Evolutionary conservation across 108 stramenopile species (phyloP).

Genomic region (Nannochloropsis oceanica): DNA sequence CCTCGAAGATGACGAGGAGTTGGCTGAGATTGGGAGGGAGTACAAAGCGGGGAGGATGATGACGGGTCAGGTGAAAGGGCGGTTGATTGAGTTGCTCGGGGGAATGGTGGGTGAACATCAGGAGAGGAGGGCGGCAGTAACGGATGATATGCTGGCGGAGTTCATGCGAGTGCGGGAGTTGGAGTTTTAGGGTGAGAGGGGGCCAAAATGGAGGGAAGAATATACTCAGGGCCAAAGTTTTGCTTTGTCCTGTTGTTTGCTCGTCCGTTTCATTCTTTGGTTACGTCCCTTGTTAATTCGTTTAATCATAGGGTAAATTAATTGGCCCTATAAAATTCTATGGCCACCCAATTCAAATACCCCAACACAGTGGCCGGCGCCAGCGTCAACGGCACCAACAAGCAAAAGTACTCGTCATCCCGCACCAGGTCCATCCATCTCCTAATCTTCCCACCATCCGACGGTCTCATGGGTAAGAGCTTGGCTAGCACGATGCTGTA

Average conservation of each 20-base stretch:
- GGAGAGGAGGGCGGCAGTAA: slow-evolving; percentile 58
- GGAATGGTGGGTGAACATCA: slow-evolving; percentile 75
- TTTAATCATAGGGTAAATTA: neutral
- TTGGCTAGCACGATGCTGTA: neutral
- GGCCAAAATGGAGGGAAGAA: neutral
- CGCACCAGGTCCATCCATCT: neutral
- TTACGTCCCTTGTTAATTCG: neutral
- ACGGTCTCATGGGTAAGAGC: neutral
- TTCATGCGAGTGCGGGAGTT: slow-evolving; percentile 64
- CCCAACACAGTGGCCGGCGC: neutral
- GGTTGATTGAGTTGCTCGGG: slow-evolving; percentile 60
- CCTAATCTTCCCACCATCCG: neutral
- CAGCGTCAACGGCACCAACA: neutral
- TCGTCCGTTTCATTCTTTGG: neutral
- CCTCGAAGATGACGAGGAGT: slow-evolving; percentile 90
- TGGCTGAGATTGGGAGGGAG: slow-evolving; percentile 62
- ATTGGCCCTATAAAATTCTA: neutral
- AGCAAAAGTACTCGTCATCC: neutral
- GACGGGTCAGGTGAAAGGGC: slow-evolving; percentile 79
- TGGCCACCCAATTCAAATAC: slow-evolving; percentile 1
- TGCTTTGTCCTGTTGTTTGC: neutral
- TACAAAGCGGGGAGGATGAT: slow-evolving; percentile 78
- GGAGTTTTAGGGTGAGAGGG: neutral
- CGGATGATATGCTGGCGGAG: slow-evolving; percentile 67
- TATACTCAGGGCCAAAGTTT: neutral